Conservation (phyloP, 257 asterid species). For the Nicotiana otophora region DNA sequence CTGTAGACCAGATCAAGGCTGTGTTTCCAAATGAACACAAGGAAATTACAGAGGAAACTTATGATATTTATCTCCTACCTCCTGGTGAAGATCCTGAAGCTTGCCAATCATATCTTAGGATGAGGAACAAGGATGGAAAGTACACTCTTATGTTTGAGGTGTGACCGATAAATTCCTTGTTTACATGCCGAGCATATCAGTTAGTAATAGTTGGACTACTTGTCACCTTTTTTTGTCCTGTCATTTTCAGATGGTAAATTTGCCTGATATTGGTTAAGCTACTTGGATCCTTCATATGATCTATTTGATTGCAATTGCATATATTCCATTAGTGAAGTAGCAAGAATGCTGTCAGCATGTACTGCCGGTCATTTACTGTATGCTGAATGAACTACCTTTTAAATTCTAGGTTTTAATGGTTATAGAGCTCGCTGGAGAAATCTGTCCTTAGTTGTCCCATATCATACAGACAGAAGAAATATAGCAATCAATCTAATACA, state of each 20-base stretch:
- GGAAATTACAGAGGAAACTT: slow-evolving; percentile 85
- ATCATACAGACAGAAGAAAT: not conserved
- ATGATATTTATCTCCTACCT: slow-evolving; percentile 95
- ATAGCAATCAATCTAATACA: slow-evolving; percentile 2
- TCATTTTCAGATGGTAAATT: not conserved
- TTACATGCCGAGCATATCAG: not conserved
- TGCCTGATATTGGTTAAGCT: not conserved
- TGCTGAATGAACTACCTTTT: not conserved
- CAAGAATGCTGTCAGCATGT: not conserved
- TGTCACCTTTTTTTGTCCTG: not conserved
- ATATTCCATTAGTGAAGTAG: not conserved
- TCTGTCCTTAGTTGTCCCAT: not conserved
- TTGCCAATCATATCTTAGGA: slow-evolving; percentile 96
- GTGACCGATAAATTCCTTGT: slow-evolving; percentile 14
- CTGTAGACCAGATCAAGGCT: slow-evolving; percentile 71
- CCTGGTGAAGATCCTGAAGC: slow-evolving; percentile 99
- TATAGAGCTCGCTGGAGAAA: not conserved
- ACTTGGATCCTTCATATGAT: not conserved
- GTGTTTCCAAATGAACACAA: slow-evolving; percentile 50
- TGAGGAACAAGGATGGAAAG: slow-evolving; percentile 96
- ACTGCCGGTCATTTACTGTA: not conserved
- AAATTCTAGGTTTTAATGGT: slow-evolving; percentile 4
- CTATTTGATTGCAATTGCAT: not conserved
- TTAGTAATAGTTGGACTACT: not conserved
- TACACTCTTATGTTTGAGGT: slow-evolving; percentile 99